Evolutionary conservation across 805 yeast genomes (phyloP), one percentile per base, ranked within the genome.

Genomic region (Saccharomycopsis schoenii): DNA sequence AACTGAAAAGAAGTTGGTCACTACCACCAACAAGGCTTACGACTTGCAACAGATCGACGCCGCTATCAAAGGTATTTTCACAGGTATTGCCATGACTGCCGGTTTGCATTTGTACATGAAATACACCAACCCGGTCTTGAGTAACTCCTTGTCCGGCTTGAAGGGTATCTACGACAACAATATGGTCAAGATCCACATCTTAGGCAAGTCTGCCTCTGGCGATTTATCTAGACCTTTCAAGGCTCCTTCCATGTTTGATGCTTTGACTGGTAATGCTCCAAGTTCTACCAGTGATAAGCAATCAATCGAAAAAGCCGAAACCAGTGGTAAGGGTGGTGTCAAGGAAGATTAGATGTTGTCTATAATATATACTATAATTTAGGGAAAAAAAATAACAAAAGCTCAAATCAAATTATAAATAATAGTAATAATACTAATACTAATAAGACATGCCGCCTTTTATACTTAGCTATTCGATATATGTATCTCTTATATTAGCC

Each of bases 81-180:
- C 96, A 65, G 88, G 96, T 66, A 72, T 92, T 68, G 97, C 96
- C 69, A 90, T 94, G 96, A 92, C 94, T 92, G 96, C 87, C 29
- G 88, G 93, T 85, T 92, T 93, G 98, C 99, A 94, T 76, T 71
- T 94, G 65, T 93, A 93, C 84, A 84, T 94, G 96, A 88, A 90
- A 76, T 94, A 90, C 81, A 91, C 97, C 74, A 91, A 94, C 77
- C 99, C 99, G 63, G 82, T 94, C 72, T 84, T 94, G 67, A 88
- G 93, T 91, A 98, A 94, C 79, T 85, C 92, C 66, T 83, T 94
- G 68, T 83, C 96, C 59, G 93, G 97, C 58, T 77, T 94, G 69
- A 94, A 94, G 83, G 78, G 88, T 68, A 96, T 96, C 56, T 76
- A 90, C 61, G 98, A 94, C 78, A 77, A 89, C 70, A 91, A 91